These are phyloP conservation scores for Xanthoconium separans DNA, from an alignment of 1,284 basidiomycete species.

Conservation along the genomic window DNA sequence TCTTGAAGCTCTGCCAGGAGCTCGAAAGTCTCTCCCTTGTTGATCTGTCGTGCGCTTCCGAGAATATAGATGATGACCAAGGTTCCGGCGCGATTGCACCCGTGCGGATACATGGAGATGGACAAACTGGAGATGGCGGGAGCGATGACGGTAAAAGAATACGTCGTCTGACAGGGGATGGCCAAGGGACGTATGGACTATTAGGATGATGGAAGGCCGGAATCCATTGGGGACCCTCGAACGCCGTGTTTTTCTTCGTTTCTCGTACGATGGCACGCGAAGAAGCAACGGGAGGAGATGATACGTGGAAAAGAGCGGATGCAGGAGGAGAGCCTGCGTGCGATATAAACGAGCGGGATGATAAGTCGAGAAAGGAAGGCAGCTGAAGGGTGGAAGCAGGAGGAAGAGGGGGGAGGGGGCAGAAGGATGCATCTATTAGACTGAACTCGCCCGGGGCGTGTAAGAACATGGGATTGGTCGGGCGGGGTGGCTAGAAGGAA, in stretches of 20 bases:
- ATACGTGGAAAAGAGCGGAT: conserved; percentile 17
- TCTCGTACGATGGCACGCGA: conserved; percentile 13
- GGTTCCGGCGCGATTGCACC: conserved; percentile 43
- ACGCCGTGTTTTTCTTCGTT: conserved; percentile 21
- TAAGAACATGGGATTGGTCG: conserved; percentile 19
- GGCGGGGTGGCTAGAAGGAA: conserved; percentile 15
- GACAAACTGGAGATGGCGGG: conserved; percentile 24
- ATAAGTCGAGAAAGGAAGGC: conserved; percentile 37
- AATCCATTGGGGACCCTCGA: conserved; percentile 34
- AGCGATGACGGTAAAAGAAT: conserved; percentile 34
- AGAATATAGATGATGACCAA: conserved; percentile 24
- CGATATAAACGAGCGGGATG: conserved; percentile 22
- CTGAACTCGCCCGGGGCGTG: conserved; percentile 16
- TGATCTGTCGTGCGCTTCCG: conserved; percentile 20
- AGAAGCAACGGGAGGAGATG: conserved; percentile 18
- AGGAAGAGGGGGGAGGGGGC: conserved; percentile 35
- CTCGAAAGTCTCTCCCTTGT: conserved; percentile 27
- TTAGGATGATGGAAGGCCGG: conserved; percentile 45
- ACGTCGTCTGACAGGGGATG: conserved; percentile 36
- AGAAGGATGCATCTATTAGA: conserved; percentile 17
- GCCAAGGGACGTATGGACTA: conserved; percentile 49
- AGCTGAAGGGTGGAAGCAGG: conserved; percentile 38
- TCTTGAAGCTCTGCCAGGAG: conserved; percentile 32
- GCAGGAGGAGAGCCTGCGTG: conserved; percentile 15
- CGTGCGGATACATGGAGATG: conserved; percentile 33